These are phyloP conservation scores for Monilinia aucupariae DNA, from an alignment of 2,329 filamentous ascomycete species.

Conservation along the genomic window DNA sequence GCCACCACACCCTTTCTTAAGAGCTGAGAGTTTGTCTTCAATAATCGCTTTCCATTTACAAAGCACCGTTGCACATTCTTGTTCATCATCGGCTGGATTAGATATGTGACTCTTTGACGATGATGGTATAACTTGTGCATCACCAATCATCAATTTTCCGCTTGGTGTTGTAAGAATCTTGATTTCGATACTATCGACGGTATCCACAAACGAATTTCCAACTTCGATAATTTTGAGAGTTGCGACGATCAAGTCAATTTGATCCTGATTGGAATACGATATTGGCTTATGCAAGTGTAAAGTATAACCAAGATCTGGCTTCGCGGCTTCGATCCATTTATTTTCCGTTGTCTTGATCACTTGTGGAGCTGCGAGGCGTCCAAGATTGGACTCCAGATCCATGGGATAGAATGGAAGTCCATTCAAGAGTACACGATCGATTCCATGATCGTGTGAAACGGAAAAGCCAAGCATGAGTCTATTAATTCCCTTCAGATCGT, in stretches of 20 bases:
- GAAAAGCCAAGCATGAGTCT: constrained; percentile 49
- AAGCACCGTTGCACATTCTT: constrained; percentile 42
- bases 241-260: constrained; percentile 48
- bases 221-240: constrained; percentile 57
- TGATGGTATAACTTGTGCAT: constrained; percentile 37
- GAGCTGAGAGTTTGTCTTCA: constrained; percentile 40
- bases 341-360: constrained; percentile 37
- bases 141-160: constrained; percentile 51
- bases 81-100: constrained; percentile 33
- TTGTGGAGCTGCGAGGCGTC: constrained; percentile 44
- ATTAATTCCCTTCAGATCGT: constrained; percentile 26
- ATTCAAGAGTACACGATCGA: constrained; percentile 51
- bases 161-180: constrained; percentile 55
- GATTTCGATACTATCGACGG: constrained; percentile 51
- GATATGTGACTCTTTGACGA: constrained; percentile 22
- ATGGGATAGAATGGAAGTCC: constrained; percentile 55
- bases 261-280: constrained; percentile 46
- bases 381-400: constrained; percentile 34
- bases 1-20: constrained; percentile 33
- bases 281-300: constrained; percentile 35
- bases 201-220: constrained; percentile 49
- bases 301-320: constrained; percentile 28
- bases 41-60: constrained; percentile 53
- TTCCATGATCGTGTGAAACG: constrained; percentile 42
- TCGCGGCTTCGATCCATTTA: constrained; percentile 27